Conservation (phyloP, 306 rosid genomes). For the Cucumis hystrix region DNA sequence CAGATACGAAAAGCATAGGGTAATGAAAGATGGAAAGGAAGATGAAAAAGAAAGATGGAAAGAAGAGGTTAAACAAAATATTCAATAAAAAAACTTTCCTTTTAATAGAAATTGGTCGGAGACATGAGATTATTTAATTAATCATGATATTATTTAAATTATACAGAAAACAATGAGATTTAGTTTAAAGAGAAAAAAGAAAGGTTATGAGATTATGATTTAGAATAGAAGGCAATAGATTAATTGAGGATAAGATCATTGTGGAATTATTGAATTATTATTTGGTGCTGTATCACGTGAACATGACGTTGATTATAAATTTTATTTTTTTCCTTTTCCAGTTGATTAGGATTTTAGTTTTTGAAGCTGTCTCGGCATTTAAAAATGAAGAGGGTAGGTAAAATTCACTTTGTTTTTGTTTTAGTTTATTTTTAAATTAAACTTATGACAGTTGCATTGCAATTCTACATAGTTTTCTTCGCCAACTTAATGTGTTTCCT, state of each 20-base stretch:
- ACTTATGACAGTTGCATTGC: slow-evolving; percentile 25
- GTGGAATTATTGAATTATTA: neutral
- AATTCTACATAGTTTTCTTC: slow-evolving; percentile 36
- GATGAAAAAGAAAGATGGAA: neutral
- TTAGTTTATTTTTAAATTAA: neutral
- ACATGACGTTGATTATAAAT: slow-evolving; percentile 2
- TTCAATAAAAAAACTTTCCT: neutral
- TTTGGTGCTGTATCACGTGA: slow-evolving; percentile 22
- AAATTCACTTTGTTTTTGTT: slow-evolving; percentile 13
- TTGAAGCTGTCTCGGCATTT: slow-evolving; percentile 20
- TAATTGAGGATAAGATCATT: neutral
- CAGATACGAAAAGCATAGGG: neutral
- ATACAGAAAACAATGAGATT: neutral
- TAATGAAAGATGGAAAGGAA: neutral
- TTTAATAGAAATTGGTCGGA: neutral
- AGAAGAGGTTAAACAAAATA: neutral
- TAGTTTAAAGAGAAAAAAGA: neutral
- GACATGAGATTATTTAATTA: neutral
- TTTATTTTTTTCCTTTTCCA: slow-evolving; percentile 2
- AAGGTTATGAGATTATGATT: neutral
- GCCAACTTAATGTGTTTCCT: slow-evolving; percentile 11
- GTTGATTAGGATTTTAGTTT: slow-evolving; percentile 9
- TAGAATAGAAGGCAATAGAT: neutral
- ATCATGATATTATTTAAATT: too few species aligned
- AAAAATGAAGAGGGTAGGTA: slow-evolving; percentile 24